These are phyloP conservation scores for Linum trigynum DNA, from an alignment of 345 rosid genomes.

Conservation along the genomic window DNA sequence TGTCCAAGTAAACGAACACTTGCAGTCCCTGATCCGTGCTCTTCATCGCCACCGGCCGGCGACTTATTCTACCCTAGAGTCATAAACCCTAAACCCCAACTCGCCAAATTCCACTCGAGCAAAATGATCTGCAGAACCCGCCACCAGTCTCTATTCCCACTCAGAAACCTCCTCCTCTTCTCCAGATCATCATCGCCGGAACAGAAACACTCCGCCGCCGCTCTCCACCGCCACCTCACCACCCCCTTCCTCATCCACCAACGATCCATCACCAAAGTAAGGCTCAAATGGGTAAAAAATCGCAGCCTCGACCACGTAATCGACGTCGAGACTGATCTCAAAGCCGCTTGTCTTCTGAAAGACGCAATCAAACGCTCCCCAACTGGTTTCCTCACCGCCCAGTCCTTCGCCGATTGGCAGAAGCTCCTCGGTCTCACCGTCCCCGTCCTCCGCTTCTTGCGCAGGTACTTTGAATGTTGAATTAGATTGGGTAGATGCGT, in stretches of 20 bases:
- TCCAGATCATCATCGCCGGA: neutral
- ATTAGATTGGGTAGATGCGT: neutral
- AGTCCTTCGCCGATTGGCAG: conserved; percentile 84
- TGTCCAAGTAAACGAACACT: no score
- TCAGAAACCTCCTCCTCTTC: neutral
- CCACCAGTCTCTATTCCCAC: neutral
- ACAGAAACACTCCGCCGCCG: neutral
- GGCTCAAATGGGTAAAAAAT: conserved; percentile 92
- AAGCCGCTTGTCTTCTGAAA: conserved; percentile 83
- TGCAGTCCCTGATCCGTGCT: no score
- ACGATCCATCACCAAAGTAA: conserved; percentile 37
- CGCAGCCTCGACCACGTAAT: conserved; percentile 71
- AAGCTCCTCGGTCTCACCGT: conserved; percentile 90
- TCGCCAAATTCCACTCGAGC: neutral
- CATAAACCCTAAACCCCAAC: neutral
- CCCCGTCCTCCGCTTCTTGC: conserved; percentile 83
- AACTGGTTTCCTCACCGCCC: conserved; percentile 80
- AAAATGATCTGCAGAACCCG: neutral
- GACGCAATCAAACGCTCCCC: conserved; percentile 88
- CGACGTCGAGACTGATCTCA: conserved; percentile 79
- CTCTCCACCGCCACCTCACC: neutral
- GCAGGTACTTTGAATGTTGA: conserved; percentile 35
- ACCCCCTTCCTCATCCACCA: neutral
- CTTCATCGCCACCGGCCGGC: no score
- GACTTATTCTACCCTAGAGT: neutral